phyloP scores from a whole-genome alignment of 148 eudicot genomes.

The Rhododendron henanense region DNA sequence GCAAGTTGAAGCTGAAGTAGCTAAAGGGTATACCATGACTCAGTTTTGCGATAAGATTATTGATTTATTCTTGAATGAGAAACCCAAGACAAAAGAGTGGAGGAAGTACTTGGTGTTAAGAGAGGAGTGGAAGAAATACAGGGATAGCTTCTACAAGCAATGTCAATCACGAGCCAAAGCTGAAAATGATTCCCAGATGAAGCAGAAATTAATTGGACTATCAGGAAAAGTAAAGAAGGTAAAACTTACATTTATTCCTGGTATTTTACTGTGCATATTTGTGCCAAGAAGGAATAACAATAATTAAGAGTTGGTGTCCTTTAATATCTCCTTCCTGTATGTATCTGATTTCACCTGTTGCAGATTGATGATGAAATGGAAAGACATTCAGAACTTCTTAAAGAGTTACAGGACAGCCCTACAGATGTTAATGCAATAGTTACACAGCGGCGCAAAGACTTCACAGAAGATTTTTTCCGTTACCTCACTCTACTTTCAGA shows the following conservation, averaged over 20 bases:
- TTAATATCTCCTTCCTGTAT: background rate
- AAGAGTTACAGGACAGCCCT: slow-evolving; percentile 77
- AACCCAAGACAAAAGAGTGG: slow-evolving; percentile 87
- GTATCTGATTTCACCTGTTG: slow-evolving; percentile 33
- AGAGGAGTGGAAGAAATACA: slow-evolving; percentile 88
- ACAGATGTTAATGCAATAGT: slow-evolving; percentile 83
- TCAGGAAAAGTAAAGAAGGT: slow-evolving; percentile 81
- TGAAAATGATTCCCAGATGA: slow-evolving; percentile 55
- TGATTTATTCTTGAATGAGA: slow-evolving; percentile 80
- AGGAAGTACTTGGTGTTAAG: slow-evolving; percentile 70
- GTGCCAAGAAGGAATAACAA: background rate
- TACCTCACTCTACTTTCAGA: slow-evolving; percentile 71
- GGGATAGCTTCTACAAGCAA: slow-evolving; percentile 62
- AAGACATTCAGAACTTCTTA: slow-evolving; percentile 62
- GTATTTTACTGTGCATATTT: background rate
- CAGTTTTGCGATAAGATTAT: slow-evolving; percentile 86
- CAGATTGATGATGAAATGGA: slow-evolving; percentile 99
- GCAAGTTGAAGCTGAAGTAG: slow-evolving; percentile 58
- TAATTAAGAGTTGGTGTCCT: background rate
- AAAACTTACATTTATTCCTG: background rate
- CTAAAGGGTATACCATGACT: slow-evolving; percentile 77
- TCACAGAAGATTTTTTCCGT: slow-evolving; percentile 73
- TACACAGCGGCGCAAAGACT: slow-evolving; percentile 77
- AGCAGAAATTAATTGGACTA: slow-evolving; percentile 48
- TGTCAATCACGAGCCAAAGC: slow-evolving; percentile 55